Evolutionary conservation across 75 land plant genomes (phyloP), one percentile per base, ranked within the genome.

Genomic region (Sequoiadendron giganteum): DNA sequence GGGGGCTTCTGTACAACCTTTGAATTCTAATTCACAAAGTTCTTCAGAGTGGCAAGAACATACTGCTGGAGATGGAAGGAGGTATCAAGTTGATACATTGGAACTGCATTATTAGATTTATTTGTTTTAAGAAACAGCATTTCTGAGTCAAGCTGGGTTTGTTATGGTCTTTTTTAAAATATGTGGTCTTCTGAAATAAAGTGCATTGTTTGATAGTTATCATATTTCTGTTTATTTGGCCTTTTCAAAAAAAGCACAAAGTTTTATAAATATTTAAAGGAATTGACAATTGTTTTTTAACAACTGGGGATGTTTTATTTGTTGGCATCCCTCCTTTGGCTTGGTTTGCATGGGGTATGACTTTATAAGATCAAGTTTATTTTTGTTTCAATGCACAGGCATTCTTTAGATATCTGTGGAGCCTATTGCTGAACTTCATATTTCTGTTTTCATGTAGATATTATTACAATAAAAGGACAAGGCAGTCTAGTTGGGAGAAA

Each of bases 401-500:
- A 30, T 18, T 9, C 47, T 45, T 30, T 45, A 49, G 72, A 18
- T 49, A 61, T 21, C 56, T 13, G 21, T 86, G 87, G 87, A 5
- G 15, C 38, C 6, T 39, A 15, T 86, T 14, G 65, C 32, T 32
- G n/a, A 86, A 72, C 25, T 72, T 38, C 8, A 18, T 15, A 40
- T 34, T 52, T 86, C 45, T 55, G 15, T 86, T 14, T 19, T 25
- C 87, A 9, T 86, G 45, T 86, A 98, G 99, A 89, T 98, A 97
- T 76, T 98, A 98, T 90, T 96, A 95, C 86, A 98, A 97, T 86
- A 95, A 93, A 86, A 94, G 89, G 90, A 94, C 97, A 34, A 94
- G 92, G 89, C 94, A 93, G 42, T 98, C 99, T 68, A 93, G 94
- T 84, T 98, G 99, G 99, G 99, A 97, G 77, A 98, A 98, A 87